Evolutionary conservation across 331 rosid genomes (phyloP).

Genomic region (Cydonia oblonga): DNA sequence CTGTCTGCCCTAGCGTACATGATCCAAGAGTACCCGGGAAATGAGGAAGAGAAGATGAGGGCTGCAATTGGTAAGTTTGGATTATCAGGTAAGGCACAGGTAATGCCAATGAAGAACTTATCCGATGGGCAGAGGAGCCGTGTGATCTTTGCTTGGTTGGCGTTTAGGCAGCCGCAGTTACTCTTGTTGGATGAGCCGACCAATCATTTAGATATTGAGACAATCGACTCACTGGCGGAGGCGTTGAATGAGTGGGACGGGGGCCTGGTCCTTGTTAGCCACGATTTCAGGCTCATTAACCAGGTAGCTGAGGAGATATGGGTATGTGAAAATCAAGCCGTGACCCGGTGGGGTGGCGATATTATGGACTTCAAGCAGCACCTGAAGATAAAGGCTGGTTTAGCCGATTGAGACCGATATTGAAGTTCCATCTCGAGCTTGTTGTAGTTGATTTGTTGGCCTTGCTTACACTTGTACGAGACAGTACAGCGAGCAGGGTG

Average conservation of each 20-base stretch:
- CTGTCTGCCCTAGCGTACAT: conserved; percentile 75
- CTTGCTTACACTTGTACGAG: background rate
- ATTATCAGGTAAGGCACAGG: conserved; percentile 83
- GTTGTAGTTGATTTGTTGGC: conserved; percentile 1
- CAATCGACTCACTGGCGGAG: conserved; percentile 87
- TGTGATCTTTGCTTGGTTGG: conserved; percentile 92
- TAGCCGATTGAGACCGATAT: conserved; percentile 37
- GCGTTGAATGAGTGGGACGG: conserved; percentile 99
- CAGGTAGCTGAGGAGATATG: conserved; percentile 95
- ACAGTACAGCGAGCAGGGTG: conserved; percentile 8
- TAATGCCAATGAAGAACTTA: conserved; percentile 93
- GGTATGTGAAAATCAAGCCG: conserved; percentile 86
- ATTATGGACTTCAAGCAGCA: conserved; percentile 89
- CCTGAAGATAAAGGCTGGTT: conserved; percentile 65
- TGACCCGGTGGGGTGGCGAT: conserved; percentile 87
- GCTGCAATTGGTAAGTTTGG: conserved; percentile 91
- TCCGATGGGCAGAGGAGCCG: conserved; percentile 98
- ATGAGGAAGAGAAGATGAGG: conserved; percentile 95
- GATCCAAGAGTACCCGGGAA: conserved; percentile 87
- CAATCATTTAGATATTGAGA: conserved; percentile 93
- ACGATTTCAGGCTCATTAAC: conserved; percentile 95
- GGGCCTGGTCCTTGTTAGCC: conserved; percentile 93
- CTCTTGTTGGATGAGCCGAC: conserved; percentile 92
- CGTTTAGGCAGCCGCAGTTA: conserved; percentile 84
- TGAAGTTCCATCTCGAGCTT: background rate